Evolutionary conservation across 345 rosid species (phyloP).

Genomic region (Pistacia atlantica): DNA sequence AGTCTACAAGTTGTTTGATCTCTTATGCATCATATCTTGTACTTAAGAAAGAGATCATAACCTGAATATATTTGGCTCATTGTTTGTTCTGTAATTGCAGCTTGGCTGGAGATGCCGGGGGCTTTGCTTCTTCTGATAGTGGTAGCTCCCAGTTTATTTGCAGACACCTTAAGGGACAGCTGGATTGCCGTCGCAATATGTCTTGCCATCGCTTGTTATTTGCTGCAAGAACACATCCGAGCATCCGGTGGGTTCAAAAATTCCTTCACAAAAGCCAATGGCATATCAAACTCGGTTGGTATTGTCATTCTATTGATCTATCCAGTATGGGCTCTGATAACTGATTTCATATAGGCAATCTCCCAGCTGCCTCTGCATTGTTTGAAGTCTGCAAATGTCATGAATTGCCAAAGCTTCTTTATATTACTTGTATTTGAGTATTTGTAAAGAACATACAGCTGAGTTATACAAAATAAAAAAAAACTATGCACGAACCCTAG

Average conservation of each 20-base stretch:
- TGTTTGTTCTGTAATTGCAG: conserved; percentile 36
- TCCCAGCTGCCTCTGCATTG: conserved; percentile 3
- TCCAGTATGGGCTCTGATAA: conserved; percentile 70
- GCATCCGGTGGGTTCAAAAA: conserved; percentile 88
- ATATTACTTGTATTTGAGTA: too few relatives aligned
- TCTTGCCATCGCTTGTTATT: conserved; percentile 68
- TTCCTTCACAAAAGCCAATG: conserved; percentile 70
- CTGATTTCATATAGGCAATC: conserved; percentile 29
- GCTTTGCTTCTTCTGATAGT: conserved; percentile 65
- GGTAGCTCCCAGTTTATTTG: conserved; percentile 72
- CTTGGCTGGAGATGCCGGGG: conserved; percentile 77
- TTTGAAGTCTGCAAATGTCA: not conserved
- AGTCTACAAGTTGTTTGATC: too few relatives aligned
- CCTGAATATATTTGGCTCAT: not conserved
- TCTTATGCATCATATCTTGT: too few relatives aligned
- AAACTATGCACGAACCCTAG: too few relatives aligned
- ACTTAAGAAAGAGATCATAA: not conserved
- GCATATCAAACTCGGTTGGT: conserved; percentile 80
- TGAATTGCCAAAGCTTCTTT: not conserved
- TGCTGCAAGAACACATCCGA: conserved; percentile 89
- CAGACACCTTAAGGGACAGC: conserved; percentile 46
- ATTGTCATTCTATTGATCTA: conserved; percentile 64
- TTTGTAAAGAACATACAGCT: too few relatives aligned
- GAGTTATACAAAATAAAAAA: too few relatives aligned
- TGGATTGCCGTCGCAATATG: conserved; percentile 69